phyloP scores from a whole-genome alignment of 257 asterid species.

The Plantago elongata region DNA sequence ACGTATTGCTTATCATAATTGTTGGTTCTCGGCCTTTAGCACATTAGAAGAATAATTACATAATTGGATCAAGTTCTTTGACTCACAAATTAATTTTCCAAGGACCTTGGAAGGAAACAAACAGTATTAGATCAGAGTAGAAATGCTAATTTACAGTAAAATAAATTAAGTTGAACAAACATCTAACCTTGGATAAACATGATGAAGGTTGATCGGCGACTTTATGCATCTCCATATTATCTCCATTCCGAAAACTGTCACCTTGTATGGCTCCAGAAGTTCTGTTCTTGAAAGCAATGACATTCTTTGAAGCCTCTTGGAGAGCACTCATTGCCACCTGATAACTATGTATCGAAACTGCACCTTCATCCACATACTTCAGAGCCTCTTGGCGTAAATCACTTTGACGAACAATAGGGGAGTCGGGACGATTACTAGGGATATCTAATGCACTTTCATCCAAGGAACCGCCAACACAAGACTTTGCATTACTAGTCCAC shows the following conservation, averaged over 20 bases:
- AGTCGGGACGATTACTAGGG: constrained; percentile 39
- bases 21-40: no score
- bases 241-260: constrained; percentile 38
- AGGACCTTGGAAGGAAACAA: not conserved
- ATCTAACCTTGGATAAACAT: constrained; percentile 59
- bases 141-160: not conserved
- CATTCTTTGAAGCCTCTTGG: constrained; percentile 61
- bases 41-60: no score
- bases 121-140: not conserved
- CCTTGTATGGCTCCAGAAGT: constrained; percentile 27
- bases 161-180: constrained; percentile 13
- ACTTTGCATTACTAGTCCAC: constrained; percentile 82
- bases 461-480: constrained; percentile 26
- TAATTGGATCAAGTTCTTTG: no score
- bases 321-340: constrained; percentile 71
- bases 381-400: constrained; percentile 73
- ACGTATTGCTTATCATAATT: no score
- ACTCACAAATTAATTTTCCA: no score
- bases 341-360: constrained; percentile 67
- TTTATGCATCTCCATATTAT: constrained; percentile 31
- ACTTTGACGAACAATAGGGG: constrained; percentile 41
- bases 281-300: constrained; percentile 57
- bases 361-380: constrained; percentile 88
- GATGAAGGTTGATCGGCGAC: constrained; percentile 40
- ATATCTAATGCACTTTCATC: constrained; percentile 30